These are phyloP conservation scores for Verruconis gallopava DNA, from an alignment of 2,329 filamentous ascomycete genomes.

Conservation along the genomic window DNA sequence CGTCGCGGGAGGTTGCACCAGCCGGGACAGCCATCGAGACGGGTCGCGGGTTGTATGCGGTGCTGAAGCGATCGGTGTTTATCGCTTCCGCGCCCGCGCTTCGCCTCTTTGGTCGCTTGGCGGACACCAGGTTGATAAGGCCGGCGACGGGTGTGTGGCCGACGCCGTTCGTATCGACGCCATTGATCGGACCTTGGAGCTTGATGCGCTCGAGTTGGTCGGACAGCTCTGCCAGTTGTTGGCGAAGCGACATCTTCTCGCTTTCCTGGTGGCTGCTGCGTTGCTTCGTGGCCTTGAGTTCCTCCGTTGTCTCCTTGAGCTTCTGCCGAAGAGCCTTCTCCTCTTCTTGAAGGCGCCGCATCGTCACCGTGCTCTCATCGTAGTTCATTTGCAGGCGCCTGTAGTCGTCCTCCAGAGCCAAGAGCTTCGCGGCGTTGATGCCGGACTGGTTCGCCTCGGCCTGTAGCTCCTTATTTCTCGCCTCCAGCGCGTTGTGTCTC, in stretches of 20 bases:
- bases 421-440: conserved; percentile 80
- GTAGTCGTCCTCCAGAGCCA: conserved; percentile 93
- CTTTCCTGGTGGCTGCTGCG: conserved; percentile 64
- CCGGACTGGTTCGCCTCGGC: conserved; percentile 95
- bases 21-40: conserved; percentile 83
- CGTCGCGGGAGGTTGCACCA: conserved; percentile 56
- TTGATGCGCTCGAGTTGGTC: conserved; percentile 85
- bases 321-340: conserved; percentile 76
- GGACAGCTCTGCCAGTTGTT: conserved; percentile 80
- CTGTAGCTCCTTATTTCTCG: conserved; percentile 84
- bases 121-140: conserved; percentile 91
- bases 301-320: conserved; percentile 62
- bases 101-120: conserved; percentile 91
- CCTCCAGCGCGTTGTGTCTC: conserved; percentile 79
- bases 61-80: conserved; percentile 80
- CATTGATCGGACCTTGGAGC: conserved; percentile 58
- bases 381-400: conserved; percentile 77
- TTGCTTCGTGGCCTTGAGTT: conserved; percentile 68
- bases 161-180: conserved; percentile 53
- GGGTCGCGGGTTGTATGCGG: conserved; percentile 83
- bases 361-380: conserved; percentile 78
- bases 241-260: conserved; percentile 73
- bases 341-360: conserved; percentile 90
- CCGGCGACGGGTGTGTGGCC: conserved; percentile 45
- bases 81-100: conserved; percentile 80